Evolutionary conservation across 2,329 filamentous ascomycete species (phyloP).

Genomic region (Tolypocladium tropicale): DNA sequence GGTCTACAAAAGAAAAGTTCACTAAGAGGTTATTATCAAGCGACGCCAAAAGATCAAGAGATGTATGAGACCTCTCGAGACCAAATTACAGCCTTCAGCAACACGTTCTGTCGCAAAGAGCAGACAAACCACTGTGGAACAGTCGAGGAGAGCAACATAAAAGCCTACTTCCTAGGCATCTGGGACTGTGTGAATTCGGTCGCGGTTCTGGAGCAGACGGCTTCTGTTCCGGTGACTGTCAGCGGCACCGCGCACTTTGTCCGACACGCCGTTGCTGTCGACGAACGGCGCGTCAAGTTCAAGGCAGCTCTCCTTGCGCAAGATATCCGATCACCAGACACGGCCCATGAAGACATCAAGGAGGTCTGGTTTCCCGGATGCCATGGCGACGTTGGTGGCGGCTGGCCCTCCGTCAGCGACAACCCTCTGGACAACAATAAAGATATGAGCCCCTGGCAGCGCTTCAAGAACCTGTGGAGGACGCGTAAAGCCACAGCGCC

Average conservation of each 20-base stretch:
- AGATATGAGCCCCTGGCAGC: conserved; percentile 20
- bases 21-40: too few species aligned
- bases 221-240: conserved; percentile 25
- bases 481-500: conserved; percentile 20
- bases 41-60: neutral
- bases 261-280: conserved; percentile 41
- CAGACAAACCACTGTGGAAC: neutral
- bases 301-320: conserved; percentile 37
- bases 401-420: conserved; percentile 29
- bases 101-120: conserved; percentile 35
- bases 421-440: conserved; percentile 13
- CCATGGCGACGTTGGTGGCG: conserved; percentile 44
- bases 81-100: conserved; percentile 33
- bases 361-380: conserved; percentile 47
- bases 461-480: conserved; percentile 24
- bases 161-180: conserved; percentile 43
- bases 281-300: conserved; percentile 46
- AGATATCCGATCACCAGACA: conserved; percentile 19
- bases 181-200: conserved; percentile 46
- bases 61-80: conserved; percentile 12
- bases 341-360: conserved; percentile 26
- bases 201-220: conserved; percentile 26
- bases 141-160: conserved; percentile 24
- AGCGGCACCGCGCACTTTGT: conserved; percentile 32
- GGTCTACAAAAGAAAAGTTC: neutral